Evolutionary conservation across 208 protist genomes (phyloP).

Genomic region (Leishmania aethiopica): DNA sequence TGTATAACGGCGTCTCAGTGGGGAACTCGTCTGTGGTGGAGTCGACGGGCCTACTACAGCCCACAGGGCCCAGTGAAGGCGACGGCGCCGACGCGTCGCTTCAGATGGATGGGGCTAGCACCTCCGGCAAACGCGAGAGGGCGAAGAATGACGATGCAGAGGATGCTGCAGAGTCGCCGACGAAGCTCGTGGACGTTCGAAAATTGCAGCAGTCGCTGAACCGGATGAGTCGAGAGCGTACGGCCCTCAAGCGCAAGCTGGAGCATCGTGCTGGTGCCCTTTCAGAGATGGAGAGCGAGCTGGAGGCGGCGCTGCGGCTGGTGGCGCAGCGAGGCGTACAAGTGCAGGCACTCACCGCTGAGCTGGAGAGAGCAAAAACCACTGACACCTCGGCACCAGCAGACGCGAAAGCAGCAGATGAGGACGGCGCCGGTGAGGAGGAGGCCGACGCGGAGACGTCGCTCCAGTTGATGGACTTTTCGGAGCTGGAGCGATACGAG

Average conservation of each 20-base stretch:
- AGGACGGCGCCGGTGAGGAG: not conserved
- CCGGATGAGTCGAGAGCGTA: slow-evolving; percentile 23
- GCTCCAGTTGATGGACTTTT: slow-evolving; percentile 16
- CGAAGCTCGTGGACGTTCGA: not conserved
- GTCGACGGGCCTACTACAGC: not conserved
- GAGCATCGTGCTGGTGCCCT: slow-evolving; percentile 18
- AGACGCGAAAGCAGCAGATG: not conserved
- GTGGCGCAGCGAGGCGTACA: slow-evolving; percentile 22
- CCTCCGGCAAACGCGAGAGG: not conserved
- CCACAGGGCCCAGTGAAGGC: not conserved
- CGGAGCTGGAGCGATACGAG: slow-evolving; percentile 16
- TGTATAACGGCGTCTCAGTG: not conserved
- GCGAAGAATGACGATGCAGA: not conserved
- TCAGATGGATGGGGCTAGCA: not conserved
- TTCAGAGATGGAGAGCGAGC: slow-evolving; percentile 10
- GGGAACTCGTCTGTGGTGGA: not conserved
- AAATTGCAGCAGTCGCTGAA: slow-evolving; percentile 28
- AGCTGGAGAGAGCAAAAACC: not conserved
- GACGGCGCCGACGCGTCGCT: not conserved
- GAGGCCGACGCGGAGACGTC: not conserved
- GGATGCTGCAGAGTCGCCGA: not conserved
- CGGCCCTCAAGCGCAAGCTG: slow-evolving; percentile 23
- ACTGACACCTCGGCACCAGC: not conserved
- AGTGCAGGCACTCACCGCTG: slow-evolving; percentile 6
- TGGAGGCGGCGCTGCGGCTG: slow-evolving; percentile 4